These are phyloP conservation scores for Euptelea pleiosperma DNA, from an alignment of 164 flowering plant species.

Conservation along the genomic window DNA sequence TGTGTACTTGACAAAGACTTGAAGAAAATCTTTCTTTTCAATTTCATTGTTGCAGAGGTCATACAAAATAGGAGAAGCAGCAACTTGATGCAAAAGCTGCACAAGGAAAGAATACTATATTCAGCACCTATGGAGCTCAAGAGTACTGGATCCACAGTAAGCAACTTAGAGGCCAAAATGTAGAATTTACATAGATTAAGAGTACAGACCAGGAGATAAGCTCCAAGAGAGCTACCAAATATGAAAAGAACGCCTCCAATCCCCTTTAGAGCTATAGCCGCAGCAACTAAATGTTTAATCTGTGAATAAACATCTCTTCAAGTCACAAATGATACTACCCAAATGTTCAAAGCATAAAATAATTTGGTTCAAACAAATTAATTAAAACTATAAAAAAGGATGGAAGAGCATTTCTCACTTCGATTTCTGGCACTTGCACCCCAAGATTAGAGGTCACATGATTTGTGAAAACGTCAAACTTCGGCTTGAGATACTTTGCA, in stretches of 20 bases:
- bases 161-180: neutral
- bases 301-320: conserved; percentile 22
- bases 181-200: neutral
- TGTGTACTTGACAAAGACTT: conserved; percentile 46
- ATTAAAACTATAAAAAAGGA: neutral
- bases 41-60: conserved; percentile 56
- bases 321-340: conserved; percentile 8
- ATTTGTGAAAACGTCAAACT: conserved; percentile 27
- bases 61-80: conserved; percentile 43
- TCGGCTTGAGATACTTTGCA: conserved; percentile 38
- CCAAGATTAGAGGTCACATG: conserved; percentile 41
- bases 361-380: neutral
- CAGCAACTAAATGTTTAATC: conserved; percentile 47
- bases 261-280: conserved; percentile 44
- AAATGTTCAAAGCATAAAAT: neutral
- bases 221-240: conserved; percentile 67
- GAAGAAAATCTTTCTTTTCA: conserved; percentile 38
- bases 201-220: conserved; percentile 60
- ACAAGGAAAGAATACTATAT: neutral
- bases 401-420: conserved; percentile 31
- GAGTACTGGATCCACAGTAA: neutral
- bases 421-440: conserved; percentile 42
- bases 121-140: neutral
- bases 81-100: conserved; percentile 48
- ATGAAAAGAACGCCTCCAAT: conserved; percentile 69